These are phyloP conservation scores for Schrenkiella parvula DNA, from an alignment of 345 rosid species.

Conservation along the genomic window DNA sequence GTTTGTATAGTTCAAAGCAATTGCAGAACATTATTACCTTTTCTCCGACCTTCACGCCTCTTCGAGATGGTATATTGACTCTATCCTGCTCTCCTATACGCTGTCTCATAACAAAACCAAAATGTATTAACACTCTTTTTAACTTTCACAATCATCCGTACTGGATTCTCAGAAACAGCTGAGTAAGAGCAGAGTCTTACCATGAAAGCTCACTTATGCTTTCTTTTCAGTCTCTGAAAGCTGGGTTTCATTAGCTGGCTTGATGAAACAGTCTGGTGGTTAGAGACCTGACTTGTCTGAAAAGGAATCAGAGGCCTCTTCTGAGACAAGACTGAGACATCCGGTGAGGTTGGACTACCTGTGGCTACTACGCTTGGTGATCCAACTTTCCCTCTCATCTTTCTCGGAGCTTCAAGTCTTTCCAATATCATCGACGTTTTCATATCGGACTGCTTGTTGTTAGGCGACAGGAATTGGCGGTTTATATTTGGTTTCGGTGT, in stretches of 20 bases:
- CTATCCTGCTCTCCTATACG: not conserved
- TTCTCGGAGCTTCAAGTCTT: slow-evolving; percentile 72
- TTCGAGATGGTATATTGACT: not conserved
- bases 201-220: slow-evolving; percentile 33
- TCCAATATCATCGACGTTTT: slow-evolving; percentile 78
- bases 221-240: slow-evolving; percentile 67
- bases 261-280: slow-evolving; percentile 37
- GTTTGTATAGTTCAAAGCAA: not conserved
- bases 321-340: slow-evolving; percentile 26
- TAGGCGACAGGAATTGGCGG: slow-evolving; percentile 35
- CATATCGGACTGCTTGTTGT: slow-evolving; percentile 46
- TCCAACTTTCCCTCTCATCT: slow-evolving; percentile 45
- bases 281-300: slow-evolving; percentile 38
- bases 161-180: not conserved
- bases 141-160: not conserved
- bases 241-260: slow-evolving; percentile 75
- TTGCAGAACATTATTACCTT: not conserved
- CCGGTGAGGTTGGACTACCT: slow-evolving; percentile 21
- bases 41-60: not conserved
- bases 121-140: not conserved
- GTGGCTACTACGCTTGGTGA: slow-evolving; percentile 39
- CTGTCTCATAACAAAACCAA: not conserved
- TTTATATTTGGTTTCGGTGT: slow-evolving; percentile 33
- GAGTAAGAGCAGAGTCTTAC: slow-evolving; percentile 15
- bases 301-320: slow-evolving; percentile 59